A percentile compares a stretch with the other conserved stretches of the same genome.
phyloP scores from a whole-genome alignment of 2,329 filamentous ascomycete genomes.

The Aschersonia sp. region DNA sequence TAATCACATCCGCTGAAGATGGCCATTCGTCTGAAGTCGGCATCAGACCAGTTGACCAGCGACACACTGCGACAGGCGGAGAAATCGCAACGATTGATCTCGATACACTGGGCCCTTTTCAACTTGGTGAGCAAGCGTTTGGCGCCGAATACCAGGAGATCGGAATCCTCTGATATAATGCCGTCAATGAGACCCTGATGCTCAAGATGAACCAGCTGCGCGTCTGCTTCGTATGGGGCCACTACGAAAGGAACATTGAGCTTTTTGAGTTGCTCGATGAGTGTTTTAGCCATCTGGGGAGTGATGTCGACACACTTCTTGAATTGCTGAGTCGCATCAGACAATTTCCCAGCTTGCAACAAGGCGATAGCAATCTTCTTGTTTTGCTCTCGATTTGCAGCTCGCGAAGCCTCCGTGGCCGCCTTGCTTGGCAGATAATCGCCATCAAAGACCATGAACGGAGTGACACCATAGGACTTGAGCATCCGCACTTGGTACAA shows the following conservation, averaged over 20 bases:
- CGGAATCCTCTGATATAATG: conserved; percentile 92
- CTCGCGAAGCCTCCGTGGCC: conserved; percentile 65
- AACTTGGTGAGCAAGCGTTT: conserved; percentile 85
- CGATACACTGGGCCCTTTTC: conserved; percentile 83
- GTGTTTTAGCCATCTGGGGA: conserved; percentile 79
- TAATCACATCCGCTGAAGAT: conserved; percentile 97
- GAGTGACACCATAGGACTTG: conserved; percentile 82
- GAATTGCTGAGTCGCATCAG: conserved; percentile 71
- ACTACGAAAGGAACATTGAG: conserved; percentile 75
- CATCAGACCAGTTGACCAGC: conserved; percentile 81
- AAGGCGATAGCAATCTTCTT: conserved; percentile 64
- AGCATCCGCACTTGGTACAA: conserved; percentile 90
- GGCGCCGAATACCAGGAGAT: conserved; percentile 88
- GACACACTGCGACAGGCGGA: conserved; percentile 78
- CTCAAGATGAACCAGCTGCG: conserved; percentile 92
- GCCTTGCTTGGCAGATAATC: conserved; percentile 92
- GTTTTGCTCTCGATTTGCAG: conserved; percentile 62
- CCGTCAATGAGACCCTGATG: conserved; percentile 69
- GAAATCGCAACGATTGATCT: conserved; percentile 83
- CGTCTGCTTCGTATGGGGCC: conserved; percentile 92
- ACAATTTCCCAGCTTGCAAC: conserved; percentile 64
- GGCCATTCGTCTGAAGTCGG: conserved; percentile 86
- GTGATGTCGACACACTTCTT: conserved; percentile 95
- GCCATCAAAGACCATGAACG: conserved; percentile 92
- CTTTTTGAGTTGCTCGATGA: conserved; percentile 86